Evolutionary conservation across 192 early-diverging fungal species (phyloP).

Genomic region (Funneliformis geosporum): DNA sequence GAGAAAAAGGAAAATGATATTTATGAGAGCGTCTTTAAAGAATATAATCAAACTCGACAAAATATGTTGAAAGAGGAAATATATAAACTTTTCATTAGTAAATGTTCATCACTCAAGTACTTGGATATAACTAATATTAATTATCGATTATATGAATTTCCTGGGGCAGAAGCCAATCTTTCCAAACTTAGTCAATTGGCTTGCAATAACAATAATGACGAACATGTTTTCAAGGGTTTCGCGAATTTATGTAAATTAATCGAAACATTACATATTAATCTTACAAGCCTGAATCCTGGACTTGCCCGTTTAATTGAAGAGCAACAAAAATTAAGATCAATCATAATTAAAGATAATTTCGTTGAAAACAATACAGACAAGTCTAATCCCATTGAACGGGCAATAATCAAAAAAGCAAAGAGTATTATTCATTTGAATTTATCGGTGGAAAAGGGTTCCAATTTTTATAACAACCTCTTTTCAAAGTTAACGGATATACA

Average conservation of each 20-base stretch:
- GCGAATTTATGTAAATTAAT: background rate
- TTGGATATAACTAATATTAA: background rate
- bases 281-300: background rate
- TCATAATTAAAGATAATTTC: background rate
- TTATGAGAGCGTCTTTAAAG: background rate
- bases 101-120: background rate
- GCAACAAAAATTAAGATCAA: background rate
- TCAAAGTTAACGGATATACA: background rate
- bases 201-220: background rate
- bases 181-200: background rate
- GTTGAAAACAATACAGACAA: background rate
- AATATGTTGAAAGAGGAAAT: background rate
- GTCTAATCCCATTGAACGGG: background rate
- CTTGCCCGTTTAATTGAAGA: background rate
- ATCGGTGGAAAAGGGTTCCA: background rate
- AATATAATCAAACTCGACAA: background rate
- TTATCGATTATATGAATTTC: background rate
- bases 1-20: background rate
- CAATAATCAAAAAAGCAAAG: background rate
- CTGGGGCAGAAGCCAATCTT: background rate
- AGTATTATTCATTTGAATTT: background rate
- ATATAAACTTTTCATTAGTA: background rate
- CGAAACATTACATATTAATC: background rate
- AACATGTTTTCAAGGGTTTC: background rate
- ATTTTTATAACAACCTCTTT: background rate